Evolutionary conservation across 352 stramenopile genomes (phyloP), one percentile per base, ranked within the genome.

Genomic region (Albugo laibachii): DNA sequence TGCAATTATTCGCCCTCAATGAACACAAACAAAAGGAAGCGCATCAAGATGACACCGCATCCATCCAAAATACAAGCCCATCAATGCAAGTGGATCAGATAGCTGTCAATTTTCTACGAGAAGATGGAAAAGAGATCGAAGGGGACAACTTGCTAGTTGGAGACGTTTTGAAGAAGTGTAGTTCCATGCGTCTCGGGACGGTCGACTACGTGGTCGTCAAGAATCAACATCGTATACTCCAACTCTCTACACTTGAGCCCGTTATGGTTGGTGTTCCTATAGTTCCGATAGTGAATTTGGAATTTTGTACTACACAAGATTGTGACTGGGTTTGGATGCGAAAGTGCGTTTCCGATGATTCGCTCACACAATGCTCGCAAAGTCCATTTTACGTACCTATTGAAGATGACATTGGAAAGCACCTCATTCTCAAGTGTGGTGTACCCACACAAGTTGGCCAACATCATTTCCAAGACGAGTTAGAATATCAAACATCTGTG

Each of bases 291-390:
- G 52, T 61, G 0, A 49, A 75, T 27, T 71, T 71, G 10, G 59
- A 84, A 36, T 88, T 83, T 54, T 85, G 70, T 44, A 48, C 46
- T 13, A 56, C 61, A 0, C 63, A 80, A 15, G 66, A 82, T 13
- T 88, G 75, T 41, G 47, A 19, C 1, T 88, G 75, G 75, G 48
- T 46, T 11, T 88, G 75, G 75, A 43, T 24, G 38, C 20, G 16
- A 2, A 36, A 52, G 2, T 14, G 46, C 13, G 41, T 47, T 48
- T 15, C 15, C 12, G 13, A 38, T 43, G 11, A 50, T 60, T 1
- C 41, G 36, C 10, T 50, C 55, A 18, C 27, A 20, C 1, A 20
- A 37, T 12, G 61, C 14, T 38, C 43, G 19, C 52, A 42, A 0
- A 43, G 53, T 36, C 51, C 57, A 36, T 51, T 69, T 14, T 81